These are phyloP conservation scores for Miscanthus lutarioriparius DNA, from an alignment of 176 grass and related monocot genomes.

Conservation along the genomic window DNA sequence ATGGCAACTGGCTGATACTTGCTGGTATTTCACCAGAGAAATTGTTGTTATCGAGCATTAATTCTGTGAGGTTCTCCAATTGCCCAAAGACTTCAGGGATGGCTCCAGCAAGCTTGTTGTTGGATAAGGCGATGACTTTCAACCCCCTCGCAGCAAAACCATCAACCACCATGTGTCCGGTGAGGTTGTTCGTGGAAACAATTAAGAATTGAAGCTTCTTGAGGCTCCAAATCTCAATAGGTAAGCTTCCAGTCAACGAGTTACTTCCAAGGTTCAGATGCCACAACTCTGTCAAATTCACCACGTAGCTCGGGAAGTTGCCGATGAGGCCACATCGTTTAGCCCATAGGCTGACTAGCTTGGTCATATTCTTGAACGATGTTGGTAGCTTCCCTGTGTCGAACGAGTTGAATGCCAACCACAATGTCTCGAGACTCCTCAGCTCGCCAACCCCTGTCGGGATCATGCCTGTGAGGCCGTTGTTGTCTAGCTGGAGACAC, in stretches of 20 bases:
- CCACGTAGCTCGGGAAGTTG: slow-evolving; percentile 36
- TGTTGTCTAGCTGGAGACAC: accelerated
- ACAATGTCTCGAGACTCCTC: background rate
- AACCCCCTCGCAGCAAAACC: background rate
- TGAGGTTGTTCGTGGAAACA: slow-evolving; percentile 13
- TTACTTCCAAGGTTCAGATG: accelerated
- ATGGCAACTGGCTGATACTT: background rate
- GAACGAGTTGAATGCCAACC: background rate
- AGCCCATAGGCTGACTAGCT: slow-evolving; percentile 15
- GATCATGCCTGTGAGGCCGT: background rate
- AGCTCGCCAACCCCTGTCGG: background rate
- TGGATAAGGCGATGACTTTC: accelerated
- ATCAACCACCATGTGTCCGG: background rate
- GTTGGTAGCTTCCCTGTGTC: slow-evolving; percentile 10
- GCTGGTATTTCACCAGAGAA: background rate
- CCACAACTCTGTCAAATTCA: background rate
- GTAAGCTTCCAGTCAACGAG: background rate
- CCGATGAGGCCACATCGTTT: slow-evolving; percentile 26
- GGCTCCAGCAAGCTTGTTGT: background rate
- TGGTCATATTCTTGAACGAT: slow-evolving; percentile 47
- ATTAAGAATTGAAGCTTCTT: slow-evolving; percentile 27
- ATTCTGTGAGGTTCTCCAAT: too few species aligned
- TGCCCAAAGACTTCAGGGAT: background rate
- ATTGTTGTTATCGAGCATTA: too few species aligned
- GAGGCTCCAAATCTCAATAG: slow-evolving; percentile 46